Conservation (phyloP, 768 basidiomycete genomes). For the Tephrocybe sp. region DNA sequence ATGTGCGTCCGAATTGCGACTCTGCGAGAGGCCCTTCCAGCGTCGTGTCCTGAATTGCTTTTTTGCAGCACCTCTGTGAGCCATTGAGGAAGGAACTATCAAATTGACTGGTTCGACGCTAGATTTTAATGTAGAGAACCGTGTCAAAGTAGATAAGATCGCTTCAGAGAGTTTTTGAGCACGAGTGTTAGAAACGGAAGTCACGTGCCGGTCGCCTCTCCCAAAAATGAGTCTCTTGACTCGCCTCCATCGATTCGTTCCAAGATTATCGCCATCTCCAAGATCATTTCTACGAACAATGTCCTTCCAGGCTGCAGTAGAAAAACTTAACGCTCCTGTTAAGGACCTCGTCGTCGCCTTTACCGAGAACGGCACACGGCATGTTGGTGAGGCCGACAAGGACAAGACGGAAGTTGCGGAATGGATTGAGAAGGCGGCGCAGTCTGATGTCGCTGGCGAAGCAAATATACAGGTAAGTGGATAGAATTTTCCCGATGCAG, state of each 20-base stretch:
- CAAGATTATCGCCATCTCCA: conserved; percentile 24
- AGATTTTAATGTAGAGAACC: too few relatives aligned
- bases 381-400: conserved; percentile 52
- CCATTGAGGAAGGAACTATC: too few relatives aligned
- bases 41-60: too few relatives aligned
- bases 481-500: neutral
- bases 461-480: conserved; percentile 47
- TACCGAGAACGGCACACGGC: conserved; percentile 39
- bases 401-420: conserved; percentile 60
- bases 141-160: too few relatives aligned
- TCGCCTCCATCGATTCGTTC: conserved; percentile 38
- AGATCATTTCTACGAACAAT: conserved; percentile 33
- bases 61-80: too few relatives aligned
- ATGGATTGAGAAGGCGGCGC: conserved; percentile 69
- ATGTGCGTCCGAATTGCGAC: too few relatives aligned
- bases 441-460: conserved; percentile 44
- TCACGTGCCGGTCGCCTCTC: conserved; percentile 16
- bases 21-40: too few relatives aligned
- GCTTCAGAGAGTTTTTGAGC: too few relatives aligned
- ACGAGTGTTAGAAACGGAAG: neutral
- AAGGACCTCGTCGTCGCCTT: conserved; percentile 55
- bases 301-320: conserved; percentile 50
- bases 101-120: too few relatives aligned
- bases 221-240: conserved; percentile 28
- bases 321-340: conserved; percentile 43